Base-by-base conservation (phyloP, 371 early-diverging fungal genomes). In the Cokeromyces recurvatus region DNA sequence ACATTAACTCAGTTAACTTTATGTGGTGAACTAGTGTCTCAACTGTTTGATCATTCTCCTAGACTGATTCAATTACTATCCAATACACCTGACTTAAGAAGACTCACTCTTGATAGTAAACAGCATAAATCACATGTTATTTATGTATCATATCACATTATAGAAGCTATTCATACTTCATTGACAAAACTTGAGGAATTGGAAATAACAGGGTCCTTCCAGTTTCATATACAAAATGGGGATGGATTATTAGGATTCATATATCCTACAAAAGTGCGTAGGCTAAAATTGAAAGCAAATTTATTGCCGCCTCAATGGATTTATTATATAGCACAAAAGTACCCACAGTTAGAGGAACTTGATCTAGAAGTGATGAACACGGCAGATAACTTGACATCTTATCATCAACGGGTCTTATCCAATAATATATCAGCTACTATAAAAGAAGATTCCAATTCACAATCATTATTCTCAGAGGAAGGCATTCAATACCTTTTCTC, bases 221-320 rank as follows among this genome's bases (percentile, higher is more conserved):
- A 35, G 4, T 25, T 49, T 11, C 22, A 24, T 9, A n/a, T n/a
- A n/a, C n/a, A n/a, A n/a, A n/a, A n/a, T n/a, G n/a, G n/a, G n/a
- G n/a, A n/a, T n/a, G n/a, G n/a, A n/a, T n/a, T n/a, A n/a, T n/a
- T n/a, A n/a, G n/a, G n/a, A n/a, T n/a, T n/a, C n/a, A n/a, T n/a
- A n/a, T n/a, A n/a, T n/a, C 27, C 14, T 1, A 25, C 21, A 23
- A 6, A 4, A 2, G 14, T 38, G 1, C 32, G 32, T 20, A n/a
- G 12, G 2, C 22, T 34, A 11, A 27, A 31, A 15, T 24, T 41
- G 1, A 40, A 31, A 19, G 49, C 35, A 2, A 32, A 21, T 17
- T 15, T 49, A 25, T n/a, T n/a, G n/a, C 25, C 49, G 9, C 25
- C 41, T 10, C 40, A 22, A 25, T 49, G 49, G 49, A 34, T 49